Evolutionary conservation across 805 yeast genomes (phyloP).

Genomic region (Dipodascus albidus): DNA sequence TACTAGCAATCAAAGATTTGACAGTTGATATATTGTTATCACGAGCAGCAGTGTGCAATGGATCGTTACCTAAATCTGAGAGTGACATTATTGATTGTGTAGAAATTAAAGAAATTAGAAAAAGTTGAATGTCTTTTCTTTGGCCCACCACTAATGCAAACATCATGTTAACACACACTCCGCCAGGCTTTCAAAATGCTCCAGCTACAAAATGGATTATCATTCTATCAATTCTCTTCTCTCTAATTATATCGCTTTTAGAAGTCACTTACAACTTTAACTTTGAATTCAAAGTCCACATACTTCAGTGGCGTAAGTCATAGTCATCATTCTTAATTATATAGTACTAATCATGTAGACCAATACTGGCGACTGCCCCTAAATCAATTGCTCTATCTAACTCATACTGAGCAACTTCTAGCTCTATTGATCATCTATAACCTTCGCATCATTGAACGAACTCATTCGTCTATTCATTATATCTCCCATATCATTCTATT

Average conservation of each 20-base stretch:
- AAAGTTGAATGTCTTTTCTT: too few species aligned
- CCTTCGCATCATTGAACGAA: constrained; percentile 29
- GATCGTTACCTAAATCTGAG: constrained; percentile 5
- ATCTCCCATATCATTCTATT: background rate
- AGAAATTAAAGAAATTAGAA: too few species aligned
- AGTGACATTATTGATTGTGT: background rate
- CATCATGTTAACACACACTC: constrained; percentile 26
- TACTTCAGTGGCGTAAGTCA: constrained; percentile 22
- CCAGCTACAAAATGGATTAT: constrained; percentile 26
- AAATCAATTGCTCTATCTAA: constrained; percentile 22
- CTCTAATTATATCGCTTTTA: constrained; percentile 27
- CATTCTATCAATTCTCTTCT: constrained; percentile 17
- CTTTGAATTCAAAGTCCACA: constrained; percentile 26
- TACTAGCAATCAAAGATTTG: constrained; percentile 35
- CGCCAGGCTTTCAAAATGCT: constrained; percentile 28
- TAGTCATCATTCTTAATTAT: constrained; percentile 5
- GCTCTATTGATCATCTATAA: constrained; percentile 28
- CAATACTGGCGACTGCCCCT: constrained; percentile 27
- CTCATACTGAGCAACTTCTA: constrained; percentile 29
- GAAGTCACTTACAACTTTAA: constrained; percentile 27
- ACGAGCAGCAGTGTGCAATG: constrained; percentile 41
- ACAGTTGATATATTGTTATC: constrained; percentile 45
- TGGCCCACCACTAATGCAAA: too few species aligned
- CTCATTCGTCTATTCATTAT: background rate
- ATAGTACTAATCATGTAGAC: constrained; percentile 10